These are phyloP conservation scores for Cutaneotrichosporon cyanovorans DNA, from an alignment of 1,284 basidiomycete species.

Conservation along the genomic window DNA sequence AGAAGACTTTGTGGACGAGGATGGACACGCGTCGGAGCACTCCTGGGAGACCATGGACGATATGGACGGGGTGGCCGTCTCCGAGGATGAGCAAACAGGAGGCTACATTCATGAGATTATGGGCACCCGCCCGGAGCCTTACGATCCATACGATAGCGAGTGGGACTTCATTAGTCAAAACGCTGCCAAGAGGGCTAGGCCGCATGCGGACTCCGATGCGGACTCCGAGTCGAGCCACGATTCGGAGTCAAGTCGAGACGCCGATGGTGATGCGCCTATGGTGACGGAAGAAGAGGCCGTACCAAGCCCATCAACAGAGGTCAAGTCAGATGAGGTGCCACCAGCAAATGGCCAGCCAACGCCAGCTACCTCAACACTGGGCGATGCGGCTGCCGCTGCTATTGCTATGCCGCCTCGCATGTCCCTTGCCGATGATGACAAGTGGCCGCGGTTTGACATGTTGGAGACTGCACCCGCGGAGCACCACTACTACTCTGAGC, in stretches of 20 bases:
- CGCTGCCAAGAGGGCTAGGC: no score
- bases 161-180: no score
- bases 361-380: not conserved
- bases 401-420: not conserved
- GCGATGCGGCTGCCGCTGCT: not conserved
- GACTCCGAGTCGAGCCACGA: constrained; percentile 19
- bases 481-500: constrained; percentile 62
- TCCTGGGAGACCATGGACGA: constrained; percentile 27
- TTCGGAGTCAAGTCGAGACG: constrained; percentile 16
- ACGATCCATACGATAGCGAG: no score
- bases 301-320: no score
- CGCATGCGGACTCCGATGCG: constrained; percentile 14
- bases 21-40: constrained; percentile 24
- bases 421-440: constrained; percentile 16
- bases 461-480: constrained; percentile 66
- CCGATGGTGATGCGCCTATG: constrained; percentile 13
- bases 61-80: not conserved
- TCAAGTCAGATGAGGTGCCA: not conserved
- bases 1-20: constrained; percentile 18
- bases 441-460: constrained; percentile 70
- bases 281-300: not conserved
- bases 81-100: constrained; percentile 1
- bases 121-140: no score
- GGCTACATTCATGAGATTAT: constrained; percentile 4
- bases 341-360: not conserved